Base-by-base conservation (phyloP, 305 asterid species). In the Ilex paraguariensis region DNA sequence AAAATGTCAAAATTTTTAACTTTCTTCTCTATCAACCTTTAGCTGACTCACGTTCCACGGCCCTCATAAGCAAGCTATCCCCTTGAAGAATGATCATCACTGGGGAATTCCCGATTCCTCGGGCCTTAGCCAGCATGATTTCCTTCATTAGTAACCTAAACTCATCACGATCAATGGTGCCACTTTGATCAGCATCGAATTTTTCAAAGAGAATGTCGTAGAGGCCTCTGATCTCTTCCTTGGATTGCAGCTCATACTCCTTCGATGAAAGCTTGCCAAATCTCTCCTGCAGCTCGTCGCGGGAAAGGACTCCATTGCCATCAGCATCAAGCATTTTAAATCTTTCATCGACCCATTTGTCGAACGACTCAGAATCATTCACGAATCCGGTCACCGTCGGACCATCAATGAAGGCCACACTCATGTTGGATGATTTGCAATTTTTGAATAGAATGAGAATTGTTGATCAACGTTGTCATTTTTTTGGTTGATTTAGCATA, bases 11-110 rank as follows among this genome's bases (percentile, higher is more conserved):
- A 36, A 0, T 49, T 49, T n/a, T 49, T 49, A 7, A 49, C 13
- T 11, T 7, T 49, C 16, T 4, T 49, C 11, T 7, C 50, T 5
- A 12, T 49, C 13, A 49, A 49, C 4, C 16, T 49, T 49, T 64
- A 15, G 33, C 14, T 9, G 36, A 60, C 3, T 76, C 71, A 40
- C 72, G 84, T 66, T 79, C 77, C 57, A 83, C 85, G 14, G 86
- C 97, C 55, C 86, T 75, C 97, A 87, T 83, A 16, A 87, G 85
- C 79, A 87, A 62, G 63, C 91, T 87, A 68, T 87, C 97, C 7
- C 51, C 85, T 75, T 87, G 95, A 49, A 87, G 79, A 75, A 87
- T 83, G 31, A 89, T 65, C 12, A 75, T 71, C 51, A 87, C 67
- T 0, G 88, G 95, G 0, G 82, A 89, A 56, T 83, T 66, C 2